Percentiles rank a stretch among this genome's conserved stretches.
Conservation (phyloP, 495 filamentous ascomycete genomes). For the Neurospora sp. region DNA sequence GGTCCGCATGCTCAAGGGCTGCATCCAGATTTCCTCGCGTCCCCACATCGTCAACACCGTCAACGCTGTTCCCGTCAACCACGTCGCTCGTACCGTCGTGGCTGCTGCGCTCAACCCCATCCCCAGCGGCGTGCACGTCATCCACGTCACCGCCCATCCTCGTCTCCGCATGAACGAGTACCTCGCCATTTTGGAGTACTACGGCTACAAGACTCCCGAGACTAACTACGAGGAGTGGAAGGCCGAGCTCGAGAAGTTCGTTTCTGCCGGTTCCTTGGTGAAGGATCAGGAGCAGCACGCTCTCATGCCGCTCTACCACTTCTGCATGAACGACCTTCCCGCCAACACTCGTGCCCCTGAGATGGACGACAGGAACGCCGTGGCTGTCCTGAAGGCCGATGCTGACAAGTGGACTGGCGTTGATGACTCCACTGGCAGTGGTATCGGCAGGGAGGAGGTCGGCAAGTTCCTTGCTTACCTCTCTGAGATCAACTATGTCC, state of each 20-base stretch:
- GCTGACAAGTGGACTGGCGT: constrained; percentile 48
- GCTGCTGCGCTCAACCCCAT: constrained; percentile 56
- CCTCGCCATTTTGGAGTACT: constrained; percentile 57
- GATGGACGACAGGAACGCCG: constrained; percentile 67
- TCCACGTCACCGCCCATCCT: constrained; percentile 62
- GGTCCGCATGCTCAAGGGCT: constrained; percentile 80
- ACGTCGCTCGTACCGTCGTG: constrained; percentile 70
- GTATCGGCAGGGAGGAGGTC: constrained; percentile 57
- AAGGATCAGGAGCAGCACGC: constrained; percentile 56
- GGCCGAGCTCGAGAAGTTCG: constrained; percentile 50
- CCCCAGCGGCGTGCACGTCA: constrained; percentile 48
- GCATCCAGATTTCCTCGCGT: constrained; percentile 62
- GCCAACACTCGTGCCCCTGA: constrained; percentile 69
- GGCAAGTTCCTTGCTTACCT: constrained; percentile 68
- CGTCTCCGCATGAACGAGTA: constrained; percentile 72
- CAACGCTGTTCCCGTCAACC: constrained; percentile 82
- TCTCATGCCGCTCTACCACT: constrained; percentile 81
- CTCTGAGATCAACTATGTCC: constrained; percentile 60
- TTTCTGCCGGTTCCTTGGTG: constrained; percentile 39
- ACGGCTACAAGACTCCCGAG: constrained; percentile 67
- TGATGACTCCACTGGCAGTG: constrained; percentile 51
- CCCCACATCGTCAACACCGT: constrained; percentile 80
- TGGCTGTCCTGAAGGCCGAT: constrained; percentile 50
- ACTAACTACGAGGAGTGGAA: constrained; percentile 52
- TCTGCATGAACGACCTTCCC: constrained; percentile 70